Evolutionary conservation across 495 filamentous ascomycete genomes (phyloP), one percentile per base, ranked within the genome.

Genomic region (Penicillium simplicissimum): DNA sequence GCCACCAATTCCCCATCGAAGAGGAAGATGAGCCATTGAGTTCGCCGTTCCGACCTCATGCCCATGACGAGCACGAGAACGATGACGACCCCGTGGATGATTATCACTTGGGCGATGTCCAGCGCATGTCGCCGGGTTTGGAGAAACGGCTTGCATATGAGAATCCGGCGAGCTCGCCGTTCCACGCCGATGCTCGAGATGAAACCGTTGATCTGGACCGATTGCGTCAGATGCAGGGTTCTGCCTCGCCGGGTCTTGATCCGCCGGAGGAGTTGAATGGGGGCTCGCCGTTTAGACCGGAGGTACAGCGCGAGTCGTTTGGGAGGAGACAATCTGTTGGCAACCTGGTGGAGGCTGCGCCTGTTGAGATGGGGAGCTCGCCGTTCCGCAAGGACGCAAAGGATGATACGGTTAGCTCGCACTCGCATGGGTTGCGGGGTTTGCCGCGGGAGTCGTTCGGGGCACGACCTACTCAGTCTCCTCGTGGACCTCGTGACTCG

Each of bases 41-140:
- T 49, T 80, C 77, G 1, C 77, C 77, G 0, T 80, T 79, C 58
- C 69, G 57, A 6, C 21, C 57, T 15, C 23, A 52, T 43, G 48
- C 9, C 23, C 31, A 31, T 10, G 56, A 58, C 19, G 45, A 51
- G 45, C 38, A 36, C 21, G 28, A 31, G 28, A 31, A 31, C 4
- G 51, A 53, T 19, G 31, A 53, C 10, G 51, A 53, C 35, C 34
- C 10, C 55, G 21, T 58, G 4, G 56, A 40, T 2, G 66, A 69
- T 23, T 59, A 71, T 17, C 62, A 57, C 23, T 47, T 79, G 43
- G 65, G 65, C n/a, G 63, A 65, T 15, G 65, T 64, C 14, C 58
- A 67, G 28, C 49, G 57, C 2, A 53, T 66, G 54, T 72, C 69
- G 6, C 59, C 65, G 21, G 67, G 51, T 8, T 21, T 67, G 15